Percentiles rank a stretch among this genome's conserved stretches.
These are phyloP conservation scores for Rubia balearica DNA, from an alignment of 305 asterid genomes.

Conservation along the genomic window DNA sequence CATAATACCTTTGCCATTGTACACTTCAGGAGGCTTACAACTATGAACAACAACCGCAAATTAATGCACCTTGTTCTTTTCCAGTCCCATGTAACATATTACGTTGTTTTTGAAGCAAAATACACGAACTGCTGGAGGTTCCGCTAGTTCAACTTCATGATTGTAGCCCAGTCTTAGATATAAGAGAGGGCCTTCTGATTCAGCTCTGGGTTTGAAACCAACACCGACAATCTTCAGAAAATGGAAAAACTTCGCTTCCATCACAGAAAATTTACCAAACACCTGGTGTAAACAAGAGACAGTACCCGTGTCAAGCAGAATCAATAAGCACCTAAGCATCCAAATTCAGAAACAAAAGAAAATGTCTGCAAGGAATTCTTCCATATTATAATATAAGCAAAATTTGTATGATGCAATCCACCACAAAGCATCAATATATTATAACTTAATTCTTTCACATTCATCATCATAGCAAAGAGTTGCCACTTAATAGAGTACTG, in stretches of 20 bases:
- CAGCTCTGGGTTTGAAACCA: slow-evolving; percentile 78
- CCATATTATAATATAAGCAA: neutral
- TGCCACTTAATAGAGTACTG: neutral
- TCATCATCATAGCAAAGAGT: neutral
- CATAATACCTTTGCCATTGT: slow-evolving; percentile 72
- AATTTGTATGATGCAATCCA: neutral
- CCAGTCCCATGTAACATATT: slow-evolving; percentile 67
- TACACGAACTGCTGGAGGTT: slow-evolving; percentile 65
- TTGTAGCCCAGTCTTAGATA: slow-evolving; percentile 68
- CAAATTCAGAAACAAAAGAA: neutral
- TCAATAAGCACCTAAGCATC: neutral
- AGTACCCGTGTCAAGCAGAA: neutral
- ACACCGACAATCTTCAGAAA: slow-evolving; percentile 71
- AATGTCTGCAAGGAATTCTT: neutral
- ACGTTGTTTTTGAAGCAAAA: slow-evolving; percentile 62
- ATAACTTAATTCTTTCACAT: neutral
- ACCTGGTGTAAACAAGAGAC: slow-evolving; percentile 13
- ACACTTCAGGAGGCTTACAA: slow-evolving; percentile 62
- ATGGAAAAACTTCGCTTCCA: slow-evolving; percentile 71
- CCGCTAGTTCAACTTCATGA: slow-evolving; percentile 63
- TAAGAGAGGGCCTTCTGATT: slow-evolving; percentile 63
- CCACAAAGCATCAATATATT: neutral
- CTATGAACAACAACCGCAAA: slow-evolving; percentile 56
- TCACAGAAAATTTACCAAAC: slow-evolving; percentile 13
- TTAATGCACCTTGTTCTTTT: slow-evolving; percentile 61